phyloP scores from a whole-genome alignment of 2,329 filamentous ascomycete genomes.

The Phyllosticta paracitricarpa region DNA sequence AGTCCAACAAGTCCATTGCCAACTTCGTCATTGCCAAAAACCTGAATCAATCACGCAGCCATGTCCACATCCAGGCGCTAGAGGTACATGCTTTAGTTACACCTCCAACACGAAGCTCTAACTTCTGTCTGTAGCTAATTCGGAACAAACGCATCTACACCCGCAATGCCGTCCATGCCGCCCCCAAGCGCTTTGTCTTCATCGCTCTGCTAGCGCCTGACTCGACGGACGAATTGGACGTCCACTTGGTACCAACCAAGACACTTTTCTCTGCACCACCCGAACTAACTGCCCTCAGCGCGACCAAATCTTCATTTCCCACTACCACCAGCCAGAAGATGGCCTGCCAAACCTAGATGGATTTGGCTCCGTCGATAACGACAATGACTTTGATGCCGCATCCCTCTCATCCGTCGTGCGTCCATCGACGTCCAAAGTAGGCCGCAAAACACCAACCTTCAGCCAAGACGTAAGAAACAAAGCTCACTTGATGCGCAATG shows the following conservation, averaged over 20 bases:
- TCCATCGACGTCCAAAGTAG: conserved; percentile 17
- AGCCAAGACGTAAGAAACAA: conserved; percentile 32
- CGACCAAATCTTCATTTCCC: conserved; percentile 79
- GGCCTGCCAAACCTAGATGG: conserved; percentile 70
- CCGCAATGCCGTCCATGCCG: conserved; percentile 60
- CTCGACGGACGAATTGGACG: conserved; percentile 23
- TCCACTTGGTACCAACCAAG: conserved; percentile 30
- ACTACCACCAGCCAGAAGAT: conserved; percentile 65
- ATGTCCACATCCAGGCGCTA: conserved; percentile 71
- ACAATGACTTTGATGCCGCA: conserved; percentile 21
- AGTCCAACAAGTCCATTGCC: conserved; percentile 49
- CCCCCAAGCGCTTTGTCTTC: conserved; percentile 71
- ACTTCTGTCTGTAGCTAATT: conserved; percentile 54
- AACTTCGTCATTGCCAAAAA: conserved; percentile 77
- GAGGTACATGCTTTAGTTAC: conserved; percentile 33
- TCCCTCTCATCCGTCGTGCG: conserved; percentile 30
- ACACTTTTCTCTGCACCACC: neutral
- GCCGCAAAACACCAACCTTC: conserved; percentile 25
- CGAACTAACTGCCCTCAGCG: conserved; percentile 47
- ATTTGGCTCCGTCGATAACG: conserved; percentile 15
- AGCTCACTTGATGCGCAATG: neutral
- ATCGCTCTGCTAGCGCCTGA: conserved; percentile 55
- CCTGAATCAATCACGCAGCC: conserved; percentile 61
- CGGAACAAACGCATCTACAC: conserved; percentile 70
- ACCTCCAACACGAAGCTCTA: conserved; percentile 5